Conservation (phyloP, 257 asterid genomes). For the Nyctanthes arbortristis region DNA sequence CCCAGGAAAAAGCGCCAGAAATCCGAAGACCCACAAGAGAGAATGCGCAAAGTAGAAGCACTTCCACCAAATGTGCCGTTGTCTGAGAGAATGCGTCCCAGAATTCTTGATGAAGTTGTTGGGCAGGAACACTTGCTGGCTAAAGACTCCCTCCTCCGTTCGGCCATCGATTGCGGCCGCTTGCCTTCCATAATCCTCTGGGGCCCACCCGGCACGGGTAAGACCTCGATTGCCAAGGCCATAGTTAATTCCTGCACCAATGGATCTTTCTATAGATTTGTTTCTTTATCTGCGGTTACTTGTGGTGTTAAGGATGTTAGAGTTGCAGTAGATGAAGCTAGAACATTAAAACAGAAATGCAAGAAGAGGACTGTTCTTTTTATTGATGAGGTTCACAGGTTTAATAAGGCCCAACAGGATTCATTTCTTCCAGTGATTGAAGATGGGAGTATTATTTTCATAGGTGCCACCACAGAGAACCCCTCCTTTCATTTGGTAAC, state of each 20-base stretch:
- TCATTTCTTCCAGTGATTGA: constrained; percentile 82
- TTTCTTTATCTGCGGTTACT: constrained; percentile 74
- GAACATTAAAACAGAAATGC: constrained; percentile 28
- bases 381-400: constrained; percentile 92
- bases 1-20: constrained; percentile 43
- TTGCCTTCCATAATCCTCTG: constrained; percentile 74
- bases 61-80: constrained; percentile 53
- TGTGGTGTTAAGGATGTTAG: constrained; percentile 88
- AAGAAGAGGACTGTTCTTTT: constrained; percentile 59
- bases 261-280: constrained; percentile 40
- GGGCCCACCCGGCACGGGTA: constrained; percentile 96
- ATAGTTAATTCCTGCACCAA: constrained; percentile 41
- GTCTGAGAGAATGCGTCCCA: constrained; percentile 83
- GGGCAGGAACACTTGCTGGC: constrained; percentile 84
- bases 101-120: constrained; percentile 63
- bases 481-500: constrained; percentile 82
- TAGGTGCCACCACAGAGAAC: constrained; percentile 93
- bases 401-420: constrained; percentile 88
- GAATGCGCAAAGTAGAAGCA: not conserved
- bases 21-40: constrained; percentile 13
- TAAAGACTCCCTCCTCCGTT: constrained; percentile 49
- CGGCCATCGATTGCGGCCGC: constrained; percentile 51
- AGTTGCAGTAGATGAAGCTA: constrained; percentile 73
- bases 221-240: constrained; percentile 83
- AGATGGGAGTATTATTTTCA: constrained; percentile 75